phyloP scores from a whole-genome alignment of 192 early-diverging fungal genomes.

The Backusella westeae region DNA sequence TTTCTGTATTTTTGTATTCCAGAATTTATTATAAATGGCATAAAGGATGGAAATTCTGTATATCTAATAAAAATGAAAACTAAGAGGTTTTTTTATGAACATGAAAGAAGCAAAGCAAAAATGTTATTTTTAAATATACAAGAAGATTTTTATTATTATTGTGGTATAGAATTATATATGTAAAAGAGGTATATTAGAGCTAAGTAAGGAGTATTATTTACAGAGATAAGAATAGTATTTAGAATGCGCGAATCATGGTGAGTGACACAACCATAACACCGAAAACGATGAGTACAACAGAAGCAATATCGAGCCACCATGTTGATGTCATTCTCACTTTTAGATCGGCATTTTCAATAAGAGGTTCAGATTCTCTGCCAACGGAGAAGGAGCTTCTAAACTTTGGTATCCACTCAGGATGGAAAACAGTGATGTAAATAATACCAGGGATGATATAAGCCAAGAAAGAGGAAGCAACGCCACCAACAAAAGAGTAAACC shows the following conservation, averaged over 20 bases:
- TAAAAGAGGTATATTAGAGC: neutral
- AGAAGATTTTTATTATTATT: neutral
- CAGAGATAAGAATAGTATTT: neutral
- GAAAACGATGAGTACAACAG: conserved; percentile 42
- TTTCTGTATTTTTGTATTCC: neutral
- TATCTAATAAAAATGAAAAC: neutral
- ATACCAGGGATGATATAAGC: conserved; percentile 49
- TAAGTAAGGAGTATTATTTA: neutral
- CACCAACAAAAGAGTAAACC: conserved; percentile 49
- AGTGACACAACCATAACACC: conserved; percentile 45
- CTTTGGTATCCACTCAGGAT: conserved; percentile 16
- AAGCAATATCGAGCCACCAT: conserved; percentile 39
- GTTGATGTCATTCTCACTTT: neutral
- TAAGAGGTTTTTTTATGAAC: neutral
- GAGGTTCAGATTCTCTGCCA: neutral
- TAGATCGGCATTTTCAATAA: neutral
- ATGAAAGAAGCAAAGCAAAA: neutral
- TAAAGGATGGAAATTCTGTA: neutral
- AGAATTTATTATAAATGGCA: neutral
- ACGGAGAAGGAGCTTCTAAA: neutral
- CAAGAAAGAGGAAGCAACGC: conserved; percentile 44
- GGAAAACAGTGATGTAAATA: conserved; percentile 44
- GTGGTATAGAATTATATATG: neutral
- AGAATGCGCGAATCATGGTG: conserved; percentile 26
- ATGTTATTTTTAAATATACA: neutral